Percentiles rank a stretch among this genome's conserved stretches.
Conservation (phyloP, 2,329 filamentous ascomycete species). For the Colletotrichum euphorbiae region DNA sequence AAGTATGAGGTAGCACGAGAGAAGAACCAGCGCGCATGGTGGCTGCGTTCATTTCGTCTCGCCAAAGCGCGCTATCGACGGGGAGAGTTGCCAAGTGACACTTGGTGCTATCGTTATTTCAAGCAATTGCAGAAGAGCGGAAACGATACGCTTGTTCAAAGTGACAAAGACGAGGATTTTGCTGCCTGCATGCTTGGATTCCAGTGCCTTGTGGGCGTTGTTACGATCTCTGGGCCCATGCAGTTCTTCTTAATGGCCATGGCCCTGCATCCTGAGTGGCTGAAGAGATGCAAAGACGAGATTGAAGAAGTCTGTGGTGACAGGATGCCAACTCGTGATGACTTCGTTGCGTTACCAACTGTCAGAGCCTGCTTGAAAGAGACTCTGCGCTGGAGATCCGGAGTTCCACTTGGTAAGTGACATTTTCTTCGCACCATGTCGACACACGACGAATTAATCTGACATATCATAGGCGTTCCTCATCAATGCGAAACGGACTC, state of each 20-base stretch:
- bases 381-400: conserved; percentile 68
- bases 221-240: conserved; percentile 61
- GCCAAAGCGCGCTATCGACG: conserved; percentile 55
- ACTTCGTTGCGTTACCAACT: conserved; percentile 63
- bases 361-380: conserved; percentile 69
- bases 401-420: conserved; percentile 61
- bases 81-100: conserved; percentile 57
- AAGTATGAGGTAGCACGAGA: conserved; percentile 58
- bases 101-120: conserved; percentile 63
- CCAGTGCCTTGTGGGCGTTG: conserved; percentile 62
- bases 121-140: conserved; percentile 54
- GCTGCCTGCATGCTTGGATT: conserved; percentile 65
- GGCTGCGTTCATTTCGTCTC: conserved; percentile 55
- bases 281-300: conserved; percentile 65
- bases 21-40: conserved; percentile 58
- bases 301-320: conserved; percentile 67
- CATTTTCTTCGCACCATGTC: neutral
- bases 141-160: conserved; percentile 55
- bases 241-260: conserved; percentile 66
- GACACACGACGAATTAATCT: neutral
- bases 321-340: conserved; percentile 62
- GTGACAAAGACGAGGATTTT: conserved; percentile 57
- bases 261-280: conserved; percentile 64
- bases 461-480: conserved; percentile 53
- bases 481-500: conserved; percentile 61